A percentile compares a stretch with the other conserved stretches of the same genome.
phyloP scores from a whole-genome alignment of 2,329 filamentous ascomycete genomes.

The Colletotrichum euphorbiae region DNA sequence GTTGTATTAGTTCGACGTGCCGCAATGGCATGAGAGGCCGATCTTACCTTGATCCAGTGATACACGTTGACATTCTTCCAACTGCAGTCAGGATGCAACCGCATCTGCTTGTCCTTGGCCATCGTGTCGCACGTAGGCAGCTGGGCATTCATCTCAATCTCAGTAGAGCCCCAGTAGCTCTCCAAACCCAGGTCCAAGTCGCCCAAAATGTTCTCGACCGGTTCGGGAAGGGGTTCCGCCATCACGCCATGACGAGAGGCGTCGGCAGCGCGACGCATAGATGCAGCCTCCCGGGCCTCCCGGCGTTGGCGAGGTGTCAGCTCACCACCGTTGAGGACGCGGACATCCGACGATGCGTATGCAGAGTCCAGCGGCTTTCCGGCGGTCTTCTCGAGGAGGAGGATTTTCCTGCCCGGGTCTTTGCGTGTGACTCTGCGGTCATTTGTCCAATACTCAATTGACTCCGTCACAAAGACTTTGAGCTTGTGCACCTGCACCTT shows the following conservation, averaged over 20 bases:
- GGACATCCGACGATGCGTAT: constrained; percentile 81
- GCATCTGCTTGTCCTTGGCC: constrained; percentile 74
- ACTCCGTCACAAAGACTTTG: constrained; percentile 91
- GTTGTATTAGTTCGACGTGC: not conserved
- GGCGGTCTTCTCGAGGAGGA: constrained; percentile 88
- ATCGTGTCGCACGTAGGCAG: constrained; percentile 89
- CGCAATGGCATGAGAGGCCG: too few species aligned
- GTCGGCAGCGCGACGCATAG: constrained; percentile 65
- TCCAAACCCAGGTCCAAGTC: constrained; percentile 79
- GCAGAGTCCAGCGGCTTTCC: constrained; percentile 79
- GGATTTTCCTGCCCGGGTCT: constrained; percentile 84
- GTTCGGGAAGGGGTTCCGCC: constrained; percentile 60
- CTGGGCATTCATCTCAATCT: constrained; percentile 95
- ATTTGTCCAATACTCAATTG: constrained; percentile 89
- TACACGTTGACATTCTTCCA: constrained; percentile 95
- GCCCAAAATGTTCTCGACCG: constrained; percentile 79
- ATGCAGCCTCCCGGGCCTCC: constrained; percentile 60
- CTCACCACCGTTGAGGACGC: constrained; percentile 83
- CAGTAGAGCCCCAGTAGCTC: constrained; percentile 84
- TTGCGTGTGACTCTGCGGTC: constrained; percentile 87
- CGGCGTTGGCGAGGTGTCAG: constrained; percentile 64
- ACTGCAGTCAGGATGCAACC: constrained; percentile 89
- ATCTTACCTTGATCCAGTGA: constrained; percentile 91
- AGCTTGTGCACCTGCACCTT: constrained; percentile 95
- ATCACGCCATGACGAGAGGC: constrained; percentile 56